A percentile compares a stretch with the other conserved stretches of the same genome.
Evolutionary conservation across 2,329 filamentous ascomycete genomes (phyloP).

Genomic region (Malbranchea zuffiana): DNA sequence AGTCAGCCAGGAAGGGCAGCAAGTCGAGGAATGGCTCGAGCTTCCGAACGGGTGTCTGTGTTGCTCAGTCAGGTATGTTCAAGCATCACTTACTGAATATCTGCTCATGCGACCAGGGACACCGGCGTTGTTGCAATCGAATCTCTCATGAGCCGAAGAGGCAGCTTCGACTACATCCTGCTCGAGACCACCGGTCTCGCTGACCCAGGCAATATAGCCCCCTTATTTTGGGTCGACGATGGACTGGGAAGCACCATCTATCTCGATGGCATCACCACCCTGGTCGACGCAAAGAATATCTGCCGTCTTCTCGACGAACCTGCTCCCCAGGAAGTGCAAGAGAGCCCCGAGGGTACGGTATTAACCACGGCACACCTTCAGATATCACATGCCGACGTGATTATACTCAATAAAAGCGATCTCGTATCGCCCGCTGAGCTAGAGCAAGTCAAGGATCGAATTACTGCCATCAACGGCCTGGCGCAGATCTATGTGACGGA

Average conservation of each 20-base stretch:
- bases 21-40: constrained; percentile 89
- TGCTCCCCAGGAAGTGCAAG: constrained; percentile 27
- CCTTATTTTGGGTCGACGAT: constrained; percentile 95
- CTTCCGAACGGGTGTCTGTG: constrained; percentile 96
- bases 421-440: constrained; percentile 63
- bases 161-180: constrained; percentile 93
- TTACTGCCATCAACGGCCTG: constrained; percentile 77
- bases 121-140: constrained; percentile 90
- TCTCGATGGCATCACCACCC: constrained; percentile 88
- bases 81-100: background rate
- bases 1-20: constrained; percentile 69
- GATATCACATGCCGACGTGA: constrained; percentile 90
- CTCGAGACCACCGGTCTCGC: constrained; percentile 92
- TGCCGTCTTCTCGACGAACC: constrained; percentile 66
- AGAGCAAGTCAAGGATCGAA: constrained; percentile 55
- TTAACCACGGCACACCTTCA: constrained; percentile 92
- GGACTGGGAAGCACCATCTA: constrained; percentile 92
- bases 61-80: constrained; percentile 76
- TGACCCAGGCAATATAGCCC: constrained; percentile 89
- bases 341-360: constrained; percentile 47
- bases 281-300: constrained; percentile 93
- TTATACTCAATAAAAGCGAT: constrained; percentile 90
- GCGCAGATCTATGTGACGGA: constrained; percentile 75
- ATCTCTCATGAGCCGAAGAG: constrained; percentile 85
- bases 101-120: constrained; percentile 48